phyloP scores from a whole-genome alignment of 192 early-diverging fungal genomes.

The Backusella psychrophila region DNA sequence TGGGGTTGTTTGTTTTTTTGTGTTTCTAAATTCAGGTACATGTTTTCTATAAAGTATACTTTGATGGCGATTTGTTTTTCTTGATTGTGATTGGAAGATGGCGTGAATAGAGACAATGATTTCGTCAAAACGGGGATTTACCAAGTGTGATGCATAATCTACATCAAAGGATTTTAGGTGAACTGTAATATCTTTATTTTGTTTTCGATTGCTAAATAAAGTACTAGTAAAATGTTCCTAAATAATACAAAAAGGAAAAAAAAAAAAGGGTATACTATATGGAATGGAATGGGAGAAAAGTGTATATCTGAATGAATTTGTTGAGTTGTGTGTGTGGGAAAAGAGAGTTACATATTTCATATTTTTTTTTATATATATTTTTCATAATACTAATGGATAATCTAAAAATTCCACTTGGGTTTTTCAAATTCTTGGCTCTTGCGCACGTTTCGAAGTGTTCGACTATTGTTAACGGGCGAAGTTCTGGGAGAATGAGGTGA shows the following conservation, averaged over 20 bases:
- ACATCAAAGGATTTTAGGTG: not conserved
- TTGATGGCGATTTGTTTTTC: not conserved
- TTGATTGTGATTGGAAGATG: not conserved
- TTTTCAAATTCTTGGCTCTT: conserved; percentile 6
- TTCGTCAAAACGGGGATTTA: not conserved
- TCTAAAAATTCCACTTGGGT: conserved; percentile 16
- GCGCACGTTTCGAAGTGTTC: not conserved
- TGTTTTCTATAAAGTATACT: not conserved
- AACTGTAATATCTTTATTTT: not conserved
- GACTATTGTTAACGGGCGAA: not conserved
- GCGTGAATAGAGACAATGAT: not conserved
- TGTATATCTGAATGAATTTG: not conserved
- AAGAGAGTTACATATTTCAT: not conserved
- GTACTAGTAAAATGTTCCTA: not conserved
- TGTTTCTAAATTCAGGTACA: too few species aligned
- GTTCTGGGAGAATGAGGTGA: not conserved
- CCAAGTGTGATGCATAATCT: too few species aligned
- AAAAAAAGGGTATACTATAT: not conserved
- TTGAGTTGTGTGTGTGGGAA: not conserved
- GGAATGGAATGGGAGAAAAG: not conserved
- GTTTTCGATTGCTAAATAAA: not conserved
- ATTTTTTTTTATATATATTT: conserved; percentile 1
- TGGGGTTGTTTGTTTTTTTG: not conserved
- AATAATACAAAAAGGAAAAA: not conserved
- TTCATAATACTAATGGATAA: not conserved